Evolutionary conservation across 305 asterid species (phyloP).

Genomic region (Euphrasia arctica): DNA sequence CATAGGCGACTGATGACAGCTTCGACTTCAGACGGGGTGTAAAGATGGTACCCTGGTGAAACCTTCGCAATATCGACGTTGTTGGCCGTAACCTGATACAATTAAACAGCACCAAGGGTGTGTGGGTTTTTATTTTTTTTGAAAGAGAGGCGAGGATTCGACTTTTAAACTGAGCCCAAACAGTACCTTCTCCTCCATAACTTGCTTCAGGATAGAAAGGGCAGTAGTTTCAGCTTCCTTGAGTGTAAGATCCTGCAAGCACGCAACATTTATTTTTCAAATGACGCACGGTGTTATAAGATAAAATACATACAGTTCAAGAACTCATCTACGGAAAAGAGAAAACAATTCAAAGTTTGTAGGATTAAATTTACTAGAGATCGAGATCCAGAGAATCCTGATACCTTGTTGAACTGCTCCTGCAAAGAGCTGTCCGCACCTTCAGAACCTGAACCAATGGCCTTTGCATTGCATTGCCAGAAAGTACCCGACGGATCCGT

Average conservation of each 20-base stretch:
- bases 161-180: not conserved
- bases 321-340: no score
- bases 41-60: conserved; percentile 74
- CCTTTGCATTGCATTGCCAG: conserved; percentile 97
- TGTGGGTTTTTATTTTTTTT: not conserved
- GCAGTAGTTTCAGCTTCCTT: conserved; percentile 91
- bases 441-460: conserved; percentile 95
- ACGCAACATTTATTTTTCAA: not conserved
- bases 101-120: not conserved
- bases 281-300: not conserved
- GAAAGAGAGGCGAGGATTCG: not conserved
- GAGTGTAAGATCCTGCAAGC: conserved; percentile 67
- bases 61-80: conserved; percentile 90
- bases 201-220: conserved; percentile 87
- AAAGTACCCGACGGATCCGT: conserved; percentile 93
- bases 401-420: conserved; percentile 87
- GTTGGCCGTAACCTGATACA: conserved; percentile 75
- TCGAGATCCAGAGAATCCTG: no score
- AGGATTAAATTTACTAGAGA: no score
- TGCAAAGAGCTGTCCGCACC: conserved; percentile 97
- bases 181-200: conserved; percentile 78
- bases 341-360: no score
- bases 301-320: no score
- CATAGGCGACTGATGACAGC: conserved; percentile 70
- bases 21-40: conserved; percentile 78